Conservation (phyloP, 768 basidiomycete genomes). For the Naganishia vishniacii region DNA sequence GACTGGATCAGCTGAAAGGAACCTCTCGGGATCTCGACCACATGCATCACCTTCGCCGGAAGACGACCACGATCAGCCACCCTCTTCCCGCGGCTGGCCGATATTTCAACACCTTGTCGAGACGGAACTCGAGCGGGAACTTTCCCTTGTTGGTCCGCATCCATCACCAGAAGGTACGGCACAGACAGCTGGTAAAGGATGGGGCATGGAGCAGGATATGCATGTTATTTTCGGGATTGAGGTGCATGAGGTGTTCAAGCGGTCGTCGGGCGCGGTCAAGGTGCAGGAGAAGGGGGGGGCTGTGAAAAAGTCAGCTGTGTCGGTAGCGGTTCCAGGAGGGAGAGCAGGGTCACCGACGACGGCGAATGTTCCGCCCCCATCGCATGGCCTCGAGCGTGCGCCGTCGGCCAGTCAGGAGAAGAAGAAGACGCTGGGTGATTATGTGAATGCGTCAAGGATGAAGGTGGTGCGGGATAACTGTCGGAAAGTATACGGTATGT, state of each 20-base stretch:
- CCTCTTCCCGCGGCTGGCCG: background rate
- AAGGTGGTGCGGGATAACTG: conserved; percentile 41
- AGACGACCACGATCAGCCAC: background rate
- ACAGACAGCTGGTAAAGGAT: background rate
- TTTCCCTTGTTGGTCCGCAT: background rate
- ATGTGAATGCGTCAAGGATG: conserved; percentile 43
- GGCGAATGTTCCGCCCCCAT: background rate
- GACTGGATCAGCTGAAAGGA: background rate
- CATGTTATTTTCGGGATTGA: conserved; percentile 14
- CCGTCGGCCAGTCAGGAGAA: conserved; percentile 31
- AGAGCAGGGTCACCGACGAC: background rate
- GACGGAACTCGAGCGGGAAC: conserved; percentile 10
- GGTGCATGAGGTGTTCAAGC: conserved; percentile 1
- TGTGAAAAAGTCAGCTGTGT: background rate
- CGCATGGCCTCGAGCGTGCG: background rate
- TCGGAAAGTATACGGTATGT: conserved; percentile 37
- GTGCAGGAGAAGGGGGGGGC: background rate
- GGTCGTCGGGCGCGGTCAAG: background rate
- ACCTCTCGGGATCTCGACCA: background rate
- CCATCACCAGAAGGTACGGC: background rate
- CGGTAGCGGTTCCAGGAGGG: background rate
- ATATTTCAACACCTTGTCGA: conserved; percentile 2
- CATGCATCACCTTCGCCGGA: background rate
- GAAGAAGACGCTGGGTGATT: conserved; percentile 40
- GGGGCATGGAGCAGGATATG: conserved; percentile 27